Base-by-base conservation (phyloP, 257 asterid species). In the Solanum paucissectum region DNA sequence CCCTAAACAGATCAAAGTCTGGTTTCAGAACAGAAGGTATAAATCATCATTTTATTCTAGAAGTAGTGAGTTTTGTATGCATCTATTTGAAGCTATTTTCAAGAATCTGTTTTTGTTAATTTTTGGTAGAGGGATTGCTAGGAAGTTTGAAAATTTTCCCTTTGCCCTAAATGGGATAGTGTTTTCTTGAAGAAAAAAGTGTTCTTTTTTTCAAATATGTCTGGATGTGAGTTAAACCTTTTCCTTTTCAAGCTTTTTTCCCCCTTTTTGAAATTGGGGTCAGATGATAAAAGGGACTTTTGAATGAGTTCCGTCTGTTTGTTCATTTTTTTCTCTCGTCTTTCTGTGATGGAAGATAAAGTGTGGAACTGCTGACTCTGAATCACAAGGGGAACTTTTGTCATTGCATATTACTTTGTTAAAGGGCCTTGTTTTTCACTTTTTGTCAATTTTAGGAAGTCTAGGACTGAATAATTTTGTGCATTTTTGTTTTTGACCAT, bases 1-100 rank as follows among this genome's bases (percentile, higher is more conserved):
- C 90, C 98, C 99, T 66, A 97, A 97, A 60, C 99, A 97, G 91
- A 97, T 97, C 96, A 97, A 97, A 95, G 99, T 97, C 90, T 97
- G 98, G 99, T 97, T 97, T 91, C 99, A 97, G 90, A 97, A 97
- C 89, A 92, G 99, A 76, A 95, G 99, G 99, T 96, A 74, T 37
- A 21, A 91, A 7, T 55, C 11, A 36, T 74, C 27, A 36, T 37
- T 7, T 12, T 29, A 12, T 86, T 9, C 82, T 7, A 33, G 12
- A 18, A 34, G 27, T 72, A 18, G 12, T 4, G 38, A 72, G 46
- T 72, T 38, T 86, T 84, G 25, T 84, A 25, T 20, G 23, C 81
- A 72, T 23, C 13, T 62, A 60, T 20, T 37, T 34, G 27, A 40
- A 14, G 9, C 49, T 73, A 20, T 36, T 72, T 4, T 36, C 52